These are phyloP conservation scores for Clarireedia hainanense DNA, from an alignment of 2,329 filamentous ascomycete genomes.

Conservation along the genomic window DNA sequence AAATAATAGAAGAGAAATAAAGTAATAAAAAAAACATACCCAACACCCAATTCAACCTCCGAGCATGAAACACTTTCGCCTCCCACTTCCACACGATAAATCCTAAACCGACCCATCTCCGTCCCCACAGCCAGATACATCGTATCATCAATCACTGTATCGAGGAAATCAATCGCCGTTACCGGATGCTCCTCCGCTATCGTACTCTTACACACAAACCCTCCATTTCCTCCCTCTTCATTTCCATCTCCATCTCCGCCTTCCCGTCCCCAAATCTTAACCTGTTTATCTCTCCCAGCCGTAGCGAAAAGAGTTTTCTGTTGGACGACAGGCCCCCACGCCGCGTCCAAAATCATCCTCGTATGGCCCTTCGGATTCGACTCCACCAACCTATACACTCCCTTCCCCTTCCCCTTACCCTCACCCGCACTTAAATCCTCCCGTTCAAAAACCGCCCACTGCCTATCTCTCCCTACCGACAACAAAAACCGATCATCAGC, in stretches of 20 bases:
- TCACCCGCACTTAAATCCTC: constrained; percentile 25
- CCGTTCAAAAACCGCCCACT: constrained; percentile 77
- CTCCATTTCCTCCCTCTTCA: constrained; percentile 17
- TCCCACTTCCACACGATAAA: constrained; percentile 15
- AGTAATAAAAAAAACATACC: neutral
- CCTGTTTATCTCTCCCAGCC: constrained; percentile 79
- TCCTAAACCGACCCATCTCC: constrained; percentile 34
- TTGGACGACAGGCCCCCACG: constrained; percentile 57
- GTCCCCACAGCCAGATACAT: constrained; percentile 48
- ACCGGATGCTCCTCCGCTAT: constrained; percentile 50
- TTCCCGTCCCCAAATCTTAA: constrained; percentile 57
- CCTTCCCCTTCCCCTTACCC: constrained; percentile 17
- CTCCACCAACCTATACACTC: constrained; percentile 48
- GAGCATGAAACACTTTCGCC: constrained; percentile 12
- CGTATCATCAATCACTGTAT: constrained; percentile 22
- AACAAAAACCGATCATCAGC: constrained; percentile 65
- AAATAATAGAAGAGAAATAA: neutral
- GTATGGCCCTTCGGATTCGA: constrained; percentile 78
- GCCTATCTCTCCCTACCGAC: constrained; percentile 83
- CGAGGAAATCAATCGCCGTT: constrained; percentile 63
- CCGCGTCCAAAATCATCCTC: constrained; percentile 83
- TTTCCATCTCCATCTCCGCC: constrained; percentile 18
- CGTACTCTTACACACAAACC: constrained; percentile 34
- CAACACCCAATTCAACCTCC: constrained; percentile 9
- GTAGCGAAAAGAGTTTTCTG: constrained; percentile 60